Evolutionary conservation across 495 filamentous ascomycete genomes (phyloP).

Genomic region (Daldinia bambusicola): DNA sequence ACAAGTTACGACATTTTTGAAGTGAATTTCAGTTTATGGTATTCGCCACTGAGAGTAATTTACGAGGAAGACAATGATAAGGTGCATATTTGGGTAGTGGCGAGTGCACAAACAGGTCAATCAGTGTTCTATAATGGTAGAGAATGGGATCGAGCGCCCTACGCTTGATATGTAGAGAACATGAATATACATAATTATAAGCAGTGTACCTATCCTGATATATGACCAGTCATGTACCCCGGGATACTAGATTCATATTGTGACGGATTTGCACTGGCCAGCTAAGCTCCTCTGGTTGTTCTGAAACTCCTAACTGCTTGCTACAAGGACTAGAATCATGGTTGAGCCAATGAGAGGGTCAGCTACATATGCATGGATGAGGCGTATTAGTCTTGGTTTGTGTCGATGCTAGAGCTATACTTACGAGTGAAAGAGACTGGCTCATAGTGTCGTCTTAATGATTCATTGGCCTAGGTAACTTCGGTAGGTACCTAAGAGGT

Average conservation of each 20-base stretch:
- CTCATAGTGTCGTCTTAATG: neutral
- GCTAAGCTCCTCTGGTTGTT: too few species aligned
- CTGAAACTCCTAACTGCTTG: too few species aligned
- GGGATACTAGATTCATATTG: neutral
- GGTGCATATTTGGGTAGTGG: neutral
- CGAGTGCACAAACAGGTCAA: slow-evolving; percentile 28
- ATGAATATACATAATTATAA: slow-evolving; percentile 28
- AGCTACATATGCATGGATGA: neutral
- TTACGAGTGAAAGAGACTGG: neutral
- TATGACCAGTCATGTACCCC: neutral
- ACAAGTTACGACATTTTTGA: neutral
- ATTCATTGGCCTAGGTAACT: neutral
- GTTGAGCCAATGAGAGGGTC: neutral
- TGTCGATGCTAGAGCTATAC: neutral
- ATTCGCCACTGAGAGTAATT: slow-evolving; percentile 18
- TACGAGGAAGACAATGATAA: slow-evolving; percentile 10
- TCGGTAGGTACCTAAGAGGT: too few species aligned
- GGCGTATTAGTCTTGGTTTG: neutral
- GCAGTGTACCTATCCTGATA: neutral
- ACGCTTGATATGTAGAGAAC: slow-evolving; percentile 17
- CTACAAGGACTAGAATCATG: neutral
- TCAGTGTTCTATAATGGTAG: slow-evolving; percentile 24
- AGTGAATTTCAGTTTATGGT: slow-evolving; percentile 15
- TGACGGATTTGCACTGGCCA: neutral
- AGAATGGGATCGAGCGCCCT: slow-evolving; percentile 14